Base-by-base conservation (phyloP, 1,284 basidiomycete species). In the Prillingera fragicola region DNA sequence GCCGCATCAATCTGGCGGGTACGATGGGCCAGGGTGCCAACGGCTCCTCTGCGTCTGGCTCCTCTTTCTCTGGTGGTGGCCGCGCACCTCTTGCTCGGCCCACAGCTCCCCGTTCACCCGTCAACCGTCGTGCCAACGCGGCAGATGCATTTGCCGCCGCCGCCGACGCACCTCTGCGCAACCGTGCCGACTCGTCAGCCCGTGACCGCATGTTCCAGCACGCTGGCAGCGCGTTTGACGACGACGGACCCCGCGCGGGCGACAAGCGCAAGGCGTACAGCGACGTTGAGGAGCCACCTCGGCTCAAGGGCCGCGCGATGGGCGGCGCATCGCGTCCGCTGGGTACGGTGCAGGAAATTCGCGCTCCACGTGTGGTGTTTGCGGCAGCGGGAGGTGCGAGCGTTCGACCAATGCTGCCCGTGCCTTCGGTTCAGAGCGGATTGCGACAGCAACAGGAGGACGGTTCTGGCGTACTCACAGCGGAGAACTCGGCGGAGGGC, bases 401-500 rank as follows among this genome's bases (percentile, higher is more conserved):
- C n/a, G 15, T 41, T 42, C 3, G 38, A 38, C 5, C 23, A 43
- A 22, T 27, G 0, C 39, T 62, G 4, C 49, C 54, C 13, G 27
- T 54, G 2, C 54, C 55, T 8, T 48, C 48, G 14, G 48, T 69
- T 4, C 65, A 71, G 47, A 55, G 49, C 10, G 43, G 57, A 4
- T 37, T 69, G 1, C 55, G 64, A 1, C 54, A 51, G 13, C 50
- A 45, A 12, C 52, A 56, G 24, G 55, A 55, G 12, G 59, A 60
- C 12, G 50, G 47, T 12, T 27, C 37, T 5, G 48, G 48, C 1
- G 75, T 69, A 18, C 80, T 83, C 18, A 61, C 43, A 62, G 86
- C 77, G 0, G 77, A 81, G 53, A 96, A 98, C 72, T 77, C 82
- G 21, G 82, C 83, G 43, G 76, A 77, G 19, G 76, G 75, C 12